A percentile compares a stretch with the other conserved stretches of the same genome.
Evolutionary conservation across 495 filamentous ascomycete species (phyloP).

Genomic region (Endocarpon pusillum): DNA sequence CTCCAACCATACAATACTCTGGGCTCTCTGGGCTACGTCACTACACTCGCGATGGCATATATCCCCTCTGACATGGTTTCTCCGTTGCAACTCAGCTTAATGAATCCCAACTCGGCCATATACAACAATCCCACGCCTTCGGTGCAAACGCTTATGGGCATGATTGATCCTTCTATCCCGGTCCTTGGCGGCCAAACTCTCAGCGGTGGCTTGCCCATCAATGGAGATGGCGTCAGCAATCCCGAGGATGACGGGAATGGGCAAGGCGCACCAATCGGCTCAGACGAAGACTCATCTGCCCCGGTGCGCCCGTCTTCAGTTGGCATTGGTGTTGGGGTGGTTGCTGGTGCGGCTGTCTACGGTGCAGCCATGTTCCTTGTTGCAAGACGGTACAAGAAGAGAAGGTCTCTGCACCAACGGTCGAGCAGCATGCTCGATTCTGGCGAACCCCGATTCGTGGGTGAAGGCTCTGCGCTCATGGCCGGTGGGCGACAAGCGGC

Average conservation of each 20-base stretch:
- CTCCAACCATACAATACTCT: slow-evolving; percentile 68
- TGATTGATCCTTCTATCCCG: slow-evolving; percentile 76
- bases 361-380: slow-evolving; percentile 98
- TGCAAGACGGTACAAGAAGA: slow-evolving; percentile 81
- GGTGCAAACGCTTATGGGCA: slow-evolving; percentile 48
- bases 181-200: slow-evolving; percentile 42
- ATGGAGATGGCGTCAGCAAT: slow-evolving; percentile 5
- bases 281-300: slow-evolving; percentile 30
- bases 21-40: slow-evolving; percentile 53
- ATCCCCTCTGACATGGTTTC: slow-evolving; percentile 51
- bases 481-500: slow-evolving; percentile 29
- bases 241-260: slow-evolving; percentile 18
- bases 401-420: slow-evolving; percentile 63
- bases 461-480: slow-evolving; percentile 29
- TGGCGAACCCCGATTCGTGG: slow-evolving; percentile 35
- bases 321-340: slow-evolving; percentile 62
- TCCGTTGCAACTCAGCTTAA: slow-evolving; percentile 43
- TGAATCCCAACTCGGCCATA: slow-evolving; percentile 48
- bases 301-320: slow-evolving; percentile 59
- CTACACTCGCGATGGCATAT: slow-evolving; percentile 60
- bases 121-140: slow-evolving; percentile 46
- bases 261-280: slow-evolving; percentile 28
- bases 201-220: slow-evolving; percentile 5
- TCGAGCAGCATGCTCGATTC: slow-evolving; percentile 45
- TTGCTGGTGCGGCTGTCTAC: slow-evolving; percentile 73